Base-by-base conservation (phyloP, 306 rosid genomes). In the Heteromeles arbutifolia region DNA sequence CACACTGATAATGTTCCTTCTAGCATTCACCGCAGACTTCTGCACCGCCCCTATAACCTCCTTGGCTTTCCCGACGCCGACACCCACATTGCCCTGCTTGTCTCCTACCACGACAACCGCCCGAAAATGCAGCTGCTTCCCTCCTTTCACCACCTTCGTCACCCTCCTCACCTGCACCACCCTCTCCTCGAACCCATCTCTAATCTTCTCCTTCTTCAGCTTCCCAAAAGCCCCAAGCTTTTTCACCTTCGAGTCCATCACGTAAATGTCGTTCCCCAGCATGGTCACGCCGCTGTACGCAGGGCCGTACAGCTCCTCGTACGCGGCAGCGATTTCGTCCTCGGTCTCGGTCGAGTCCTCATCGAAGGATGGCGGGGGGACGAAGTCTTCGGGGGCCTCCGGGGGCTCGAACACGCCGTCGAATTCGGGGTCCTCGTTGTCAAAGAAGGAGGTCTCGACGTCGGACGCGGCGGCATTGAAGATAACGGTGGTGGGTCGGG, bases 81-180 rank as follows among this genome's bases (percentile, higher is more conserved):
- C 90, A 34, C 98, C 98, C 17, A 95, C 98, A 4, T 83, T 86
- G 0, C 97, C 98, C 53, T 90, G 82, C 93, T 92, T 95, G 79
- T 95, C 96, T 8, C 98, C 99, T 17, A 95, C 97, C 31, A 95
- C 87, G 45, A 95, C 96, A 71, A 95, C 37, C 2, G 96, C 97
- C 32, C 99, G 78, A 78, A 92, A 95, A 74, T 86, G 84, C 83
- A 95, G 29, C 67, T 90, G 97, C 80, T 92, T 95, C 74, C 99
- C 99, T 73, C 99, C 99, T 68, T 95, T 92, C 1, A 95, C 99
- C n/a, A 95, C 99, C 87, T 95, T 95, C 12, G 96, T 95, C 7
- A 95, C 92, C 82, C 99, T 85, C 62, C 97, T 81, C 25, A 95
- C 97, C 79, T 95, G 99, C 0, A 92, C 92, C 34, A 95, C 96